Conservation (phyloP, 306 rosid species). For the Cyclanthera cordifolia region DNA sequence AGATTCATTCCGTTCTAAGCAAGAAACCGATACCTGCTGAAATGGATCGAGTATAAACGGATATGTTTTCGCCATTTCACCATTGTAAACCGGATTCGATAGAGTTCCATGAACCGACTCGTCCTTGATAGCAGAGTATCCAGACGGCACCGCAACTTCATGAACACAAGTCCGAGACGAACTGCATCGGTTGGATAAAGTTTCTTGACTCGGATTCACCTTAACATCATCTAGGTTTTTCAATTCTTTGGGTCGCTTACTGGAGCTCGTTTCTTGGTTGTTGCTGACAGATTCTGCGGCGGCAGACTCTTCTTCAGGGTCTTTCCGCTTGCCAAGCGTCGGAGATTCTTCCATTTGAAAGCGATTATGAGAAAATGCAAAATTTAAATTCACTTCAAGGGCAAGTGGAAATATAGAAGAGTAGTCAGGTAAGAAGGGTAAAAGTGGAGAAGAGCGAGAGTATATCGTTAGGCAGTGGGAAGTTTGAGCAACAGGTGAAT, state of each 20-base stretch:
- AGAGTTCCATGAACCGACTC: constrained; percentile 63
- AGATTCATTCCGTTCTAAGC: constrained; percentile 82
- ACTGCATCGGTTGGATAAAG: constrained; percentile 27
- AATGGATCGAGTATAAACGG: constrained; percentile 76
- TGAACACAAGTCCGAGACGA: constrained; percentile 65
- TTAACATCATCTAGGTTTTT: constrained; percentile 13
- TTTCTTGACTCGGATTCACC: constrained; percentile 13
- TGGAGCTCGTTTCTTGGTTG: constrained; percentile 7
- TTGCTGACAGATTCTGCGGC: background rate
- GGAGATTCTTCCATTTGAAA: constrained; percentile 43
- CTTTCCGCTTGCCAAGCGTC: constrained; percentile 37
- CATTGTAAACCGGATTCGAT: constrained; percentile 47
- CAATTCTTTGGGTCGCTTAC: constrained; percentile 15
- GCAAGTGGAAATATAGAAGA: background rate
- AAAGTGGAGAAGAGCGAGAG: background rate
- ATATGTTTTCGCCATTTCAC: constrained; percentile 57
- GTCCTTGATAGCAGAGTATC: constrained; percentile 39
- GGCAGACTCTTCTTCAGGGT: constrained; percentile 20
- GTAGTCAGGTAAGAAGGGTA: background rate
- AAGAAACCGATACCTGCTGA: constrained; percentile 72
- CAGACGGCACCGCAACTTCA: constrained; percentile 82
- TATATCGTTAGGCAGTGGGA: background rate
- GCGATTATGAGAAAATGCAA: background rate
- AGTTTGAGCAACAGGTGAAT: background rate
- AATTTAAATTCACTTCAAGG: background rate